phyloP scores from a whole-genome alignment of 345 rosid species.

The Citrus mangshanensis region DNA sequence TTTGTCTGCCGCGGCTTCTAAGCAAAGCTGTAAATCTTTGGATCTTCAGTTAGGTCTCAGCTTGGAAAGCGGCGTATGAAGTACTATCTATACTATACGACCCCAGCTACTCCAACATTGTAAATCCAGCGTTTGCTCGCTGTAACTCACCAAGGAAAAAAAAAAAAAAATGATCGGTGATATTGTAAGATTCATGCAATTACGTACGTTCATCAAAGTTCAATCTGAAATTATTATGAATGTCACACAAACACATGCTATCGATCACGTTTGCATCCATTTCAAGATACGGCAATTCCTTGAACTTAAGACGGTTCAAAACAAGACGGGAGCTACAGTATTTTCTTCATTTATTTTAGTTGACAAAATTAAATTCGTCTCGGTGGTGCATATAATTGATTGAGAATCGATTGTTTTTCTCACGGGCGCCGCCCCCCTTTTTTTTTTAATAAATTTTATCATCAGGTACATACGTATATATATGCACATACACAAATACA shows the following conservation, averaged over 20 bases:
- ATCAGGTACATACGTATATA: background rate
- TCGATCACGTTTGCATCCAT: background rate
- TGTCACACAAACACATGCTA: background rate
- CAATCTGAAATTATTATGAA: background rate
- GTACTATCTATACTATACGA: background rate
- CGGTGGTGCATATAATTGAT: background rate
- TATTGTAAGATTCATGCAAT: background rate
- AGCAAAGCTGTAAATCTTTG: conserved; percentile 48
- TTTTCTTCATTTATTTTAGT: background rate
- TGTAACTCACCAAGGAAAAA: background rate
- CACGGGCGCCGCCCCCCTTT: too few relatives aligned
- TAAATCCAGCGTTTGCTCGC: background rate
- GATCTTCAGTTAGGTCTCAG: conserved; percentile 72
- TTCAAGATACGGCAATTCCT: background rate
- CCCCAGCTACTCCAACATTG: background rate
- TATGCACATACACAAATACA: too few relatives aligned
- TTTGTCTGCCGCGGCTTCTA: conserved; percentile 38
- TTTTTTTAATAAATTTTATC: background rate
- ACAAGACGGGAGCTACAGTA: background rate
- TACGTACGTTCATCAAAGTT: background rate
- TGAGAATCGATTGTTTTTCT: background rate
- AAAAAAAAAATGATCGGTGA: background rate
- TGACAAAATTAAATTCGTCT: background rate
- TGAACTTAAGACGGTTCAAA: background rate
- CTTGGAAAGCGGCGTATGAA: conserved; percentile 28